Evolutionary conservation across 345 rosid genomes (phyloP).

Genomic region (Eucalyptus pauciflora): DNA sequence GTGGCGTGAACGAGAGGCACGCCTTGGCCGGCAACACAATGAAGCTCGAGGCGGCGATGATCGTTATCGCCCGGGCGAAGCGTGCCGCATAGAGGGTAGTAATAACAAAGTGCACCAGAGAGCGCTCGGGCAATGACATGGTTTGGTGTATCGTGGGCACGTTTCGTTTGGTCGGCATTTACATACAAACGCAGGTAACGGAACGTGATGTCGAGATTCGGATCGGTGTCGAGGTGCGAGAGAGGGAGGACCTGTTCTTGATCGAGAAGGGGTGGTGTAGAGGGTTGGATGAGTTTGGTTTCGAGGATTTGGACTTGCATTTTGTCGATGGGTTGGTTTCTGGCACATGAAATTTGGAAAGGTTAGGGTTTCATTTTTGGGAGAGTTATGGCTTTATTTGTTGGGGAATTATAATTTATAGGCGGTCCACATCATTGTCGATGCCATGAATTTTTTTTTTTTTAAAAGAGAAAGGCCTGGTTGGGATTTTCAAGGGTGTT

Average conservation of each 20-base stretch:
- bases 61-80: slow-evolving; percentile 15
- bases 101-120: slow-evolving; percentile 45
- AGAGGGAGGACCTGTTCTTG: slow-evolving; percentile 44
- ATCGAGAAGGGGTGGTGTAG: slow-evolving; percentile 23
- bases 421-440: background rate
- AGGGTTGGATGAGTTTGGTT: slow-evolving; percentile 36
- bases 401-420: background rate
- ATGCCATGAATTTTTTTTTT: background rate
- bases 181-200: slow-evolving; percentile 70
- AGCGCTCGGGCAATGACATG: slow-evolving; percentile 12
- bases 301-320: slow-evolving; percentile 39
- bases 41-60: slow-evolving; percentile 28
- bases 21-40: slow-evolving; percentile 34
- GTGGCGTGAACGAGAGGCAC: slow-evolving; percentile 46
- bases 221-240: slow-evolving; percentile 65
- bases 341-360: background rate
- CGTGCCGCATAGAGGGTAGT: slow-evolving; percentile 37
- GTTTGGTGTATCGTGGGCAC: slow-evolving; percentile 30
- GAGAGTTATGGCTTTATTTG: background rate
- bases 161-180: background rate
- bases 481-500: background rate
- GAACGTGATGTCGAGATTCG: slow-evolving; percentile 52
- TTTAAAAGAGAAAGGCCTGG: background rate
- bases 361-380: background rate
- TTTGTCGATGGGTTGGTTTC: background rate